Percentiles rank a stretch among this genome's conserved stretches.
These are phyloP conservation scores for Yarrowia sp. DNA, from an alignment of 805 yeast species.

Conservation along the genomic window DNA sequence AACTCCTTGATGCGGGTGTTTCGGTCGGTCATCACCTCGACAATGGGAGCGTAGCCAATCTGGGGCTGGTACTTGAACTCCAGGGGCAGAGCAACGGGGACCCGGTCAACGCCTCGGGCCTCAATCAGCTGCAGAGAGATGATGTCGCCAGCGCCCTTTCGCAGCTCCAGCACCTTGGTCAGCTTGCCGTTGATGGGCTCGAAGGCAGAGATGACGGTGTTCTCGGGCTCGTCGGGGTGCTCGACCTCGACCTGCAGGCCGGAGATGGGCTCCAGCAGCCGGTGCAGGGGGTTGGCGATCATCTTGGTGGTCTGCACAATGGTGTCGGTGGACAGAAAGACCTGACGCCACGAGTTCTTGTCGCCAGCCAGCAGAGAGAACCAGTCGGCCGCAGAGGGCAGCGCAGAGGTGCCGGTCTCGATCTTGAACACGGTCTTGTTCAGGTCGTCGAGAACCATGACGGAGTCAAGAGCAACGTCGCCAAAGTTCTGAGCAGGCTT, in stretches of 20 bases:
- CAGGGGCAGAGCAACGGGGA: slow-evolving; percentile 72
- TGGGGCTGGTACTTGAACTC: slow-evolving; percentile 74
- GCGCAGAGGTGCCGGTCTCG: slow-evolving; percentile 37
- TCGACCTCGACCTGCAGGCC: slow-evolving; percentile 62
- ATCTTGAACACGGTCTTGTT: slow-evolving; percentile 41
- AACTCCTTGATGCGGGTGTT: slow-evolving; percentile 90
- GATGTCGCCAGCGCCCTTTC: slow-evolving; percentile 46
- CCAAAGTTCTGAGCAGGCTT: slow-evolving; percentile 44
- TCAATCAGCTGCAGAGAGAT: slow-evolving; percentile 79
- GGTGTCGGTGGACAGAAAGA: slow-evolving; percentile 74
- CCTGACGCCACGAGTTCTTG: slow-evolving; percentile 82
- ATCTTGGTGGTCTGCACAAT: slow-evolving; percentile 84
- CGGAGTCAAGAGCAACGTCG: slow-evolving; percentile 36
- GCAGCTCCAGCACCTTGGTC: slow-evolving; percentile 60
- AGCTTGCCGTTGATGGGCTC: slow-evolving; percentile 67
- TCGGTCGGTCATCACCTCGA: slow-evolving; percentile 86
- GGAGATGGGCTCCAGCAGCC: slow-evolving; percentile 73
- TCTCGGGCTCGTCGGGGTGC: slow-evolving; percentile 49
- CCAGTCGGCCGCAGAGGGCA: slow-evolving; percentile 59
- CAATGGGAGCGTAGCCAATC: slow-evolving; percentile 94
- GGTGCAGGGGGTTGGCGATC: slow-evolving; percentile 73
- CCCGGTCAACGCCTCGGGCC: slow-evolving; percentile 76
- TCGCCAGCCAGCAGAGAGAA: slow-evolving; percentile 77
- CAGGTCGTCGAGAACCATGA: slow-evolving; percentile 32
- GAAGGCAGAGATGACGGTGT: slow-evolving; percentile 60